Evolutionary conservation across 495 filamentous ascomycete genomes (phyloP).

Genomic region (Cladorrhinum samala): DNA sequence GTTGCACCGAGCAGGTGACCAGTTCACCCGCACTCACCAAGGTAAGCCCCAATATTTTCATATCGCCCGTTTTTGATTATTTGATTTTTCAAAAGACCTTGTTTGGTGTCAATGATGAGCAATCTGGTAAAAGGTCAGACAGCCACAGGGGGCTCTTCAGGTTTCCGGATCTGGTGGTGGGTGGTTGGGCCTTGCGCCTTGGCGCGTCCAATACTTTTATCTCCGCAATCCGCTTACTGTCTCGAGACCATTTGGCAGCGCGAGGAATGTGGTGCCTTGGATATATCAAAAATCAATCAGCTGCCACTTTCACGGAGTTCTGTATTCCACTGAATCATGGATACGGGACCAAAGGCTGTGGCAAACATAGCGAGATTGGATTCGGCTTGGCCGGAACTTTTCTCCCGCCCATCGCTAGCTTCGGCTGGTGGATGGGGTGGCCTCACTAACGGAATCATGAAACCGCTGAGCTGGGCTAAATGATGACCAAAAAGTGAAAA

Average conservation of each 20-base stretch:
- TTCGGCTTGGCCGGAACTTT: neutral
- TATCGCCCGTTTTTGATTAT: neutral
- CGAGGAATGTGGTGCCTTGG: constrained; percentile 8
- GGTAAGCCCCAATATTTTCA: constrained; percentile 11
- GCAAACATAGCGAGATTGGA: constrained; percentile 19
- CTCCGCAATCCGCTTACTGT: constrained; percentile 9
- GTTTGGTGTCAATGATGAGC: constrained; percentile 48
- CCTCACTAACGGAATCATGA: constrained; percentile 16
- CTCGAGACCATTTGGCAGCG: constrained; percentile 16
- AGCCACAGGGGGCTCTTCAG: constrained; percentile 26
- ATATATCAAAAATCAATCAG: constrained; percentile 21
- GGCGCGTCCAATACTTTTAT: constrained; percentile 23
- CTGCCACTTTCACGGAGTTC: constrained; percentile 26
- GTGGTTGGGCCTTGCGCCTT: constrained; percentile 18
- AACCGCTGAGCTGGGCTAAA: constrained; percentile 29
- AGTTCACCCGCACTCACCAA: too few species aligned
- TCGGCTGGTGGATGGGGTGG: constrained; percentile 8
- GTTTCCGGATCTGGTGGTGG: constrained; percentile 36
- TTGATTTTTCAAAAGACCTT: neutral
- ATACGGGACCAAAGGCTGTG: constrained; percentile 29
- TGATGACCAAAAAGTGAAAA: constrained; percentile 27
- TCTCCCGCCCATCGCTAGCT: neutral
- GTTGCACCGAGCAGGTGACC: neutral
- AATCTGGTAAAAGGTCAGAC: constrained; percentile 60
- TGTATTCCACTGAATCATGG: constrained; percentile 11